A percentile compares a stretch with the other conserved stretches of the same genome.
phyloP scores from a whole-genome alignment of 257 asterid species.

The Ophiorrhiza pumila region DNA sequence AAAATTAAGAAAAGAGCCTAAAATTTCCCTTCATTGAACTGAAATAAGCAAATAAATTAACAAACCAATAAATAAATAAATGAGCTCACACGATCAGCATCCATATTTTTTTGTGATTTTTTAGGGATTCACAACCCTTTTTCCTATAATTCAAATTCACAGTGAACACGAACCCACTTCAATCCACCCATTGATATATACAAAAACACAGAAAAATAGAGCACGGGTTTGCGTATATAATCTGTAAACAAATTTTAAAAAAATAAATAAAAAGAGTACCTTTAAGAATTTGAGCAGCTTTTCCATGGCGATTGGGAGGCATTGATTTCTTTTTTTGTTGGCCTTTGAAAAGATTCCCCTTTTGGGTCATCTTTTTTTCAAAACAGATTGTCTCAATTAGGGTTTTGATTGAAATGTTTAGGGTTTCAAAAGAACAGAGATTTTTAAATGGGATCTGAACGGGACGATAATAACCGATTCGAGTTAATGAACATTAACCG shows the following conservation, averaged over 20 bases:
- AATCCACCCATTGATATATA: neutral
- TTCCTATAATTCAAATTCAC: conserved; percentile 43
- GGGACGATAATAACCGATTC: too few species aligned
- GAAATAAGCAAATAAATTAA: neutral
- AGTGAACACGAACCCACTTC: neutral
- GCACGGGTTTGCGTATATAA: too few species aligned
- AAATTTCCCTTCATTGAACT: neutral
- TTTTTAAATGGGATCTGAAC: neutral
- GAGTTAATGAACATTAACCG: too few species aligned
- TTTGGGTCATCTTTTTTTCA: conserved; percentile 57
- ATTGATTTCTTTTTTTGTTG: conserved; percentile 65
- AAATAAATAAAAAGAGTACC: conserved; percentile 51
- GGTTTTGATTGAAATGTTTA: neutral
- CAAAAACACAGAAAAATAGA: neutral
- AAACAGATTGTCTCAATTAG: neutral
- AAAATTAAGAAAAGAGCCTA: neutral
- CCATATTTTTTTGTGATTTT: conserved; percentile 72
- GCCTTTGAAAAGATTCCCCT: conserved; percentile 64
- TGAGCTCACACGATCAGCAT: conserved; percentile 52
- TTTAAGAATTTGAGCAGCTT: conserved; percentile 50
- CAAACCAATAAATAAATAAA: neutral
- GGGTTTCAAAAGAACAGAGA: neutral
- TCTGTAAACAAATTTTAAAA: too few species aligned
- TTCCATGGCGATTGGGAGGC: conserved; percentile 90
- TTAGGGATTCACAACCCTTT: conserved; percentile 65